Base-by-base conservation (phyloP, 2,329 filamentous ascomycete genomes). In the Verticillium tricorpus region DNA sequence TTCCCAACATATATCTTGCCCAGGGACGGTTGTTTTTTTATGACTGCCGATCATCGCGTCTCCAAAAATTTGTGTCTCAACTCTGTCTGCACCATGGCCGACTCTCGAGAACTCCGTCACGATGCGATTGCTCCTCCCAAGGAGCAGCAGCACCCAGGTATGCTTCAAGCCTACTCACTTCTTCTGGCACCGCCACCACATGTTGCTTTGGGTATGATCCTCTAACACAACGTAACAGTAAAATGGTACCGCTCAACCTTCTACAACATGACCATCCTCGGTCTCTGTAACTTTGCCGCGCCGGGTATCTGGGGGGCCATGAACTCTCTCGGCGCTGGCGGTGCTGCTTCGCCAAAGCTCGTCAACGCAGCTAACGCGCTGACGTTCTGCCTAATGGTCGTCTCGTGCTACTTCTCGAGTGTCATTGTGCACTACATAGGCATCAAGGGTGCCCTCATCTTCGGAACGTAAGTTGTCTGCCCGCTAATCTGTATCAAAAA, bases 241-340 rank as follows among this genome's bases (percentile, higher is more conserved):
- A 85, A 82, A 80, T 90, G 89, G 89, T 84, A 91, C 69, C 85
- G 87, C 31, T 89, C 87, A 1, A 90, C 89, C 0, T 88, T 89
- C 67, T 92, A 85, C 76, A 91, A 92, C 75, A 87, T 89, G 59
- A 83, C 87, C 35, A 84, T 92, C 45, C 82, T 92, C 1, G 89
- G 89, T 0, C 73, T 91, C 11, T 90, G 87, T 74, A 90, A 89
- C 69, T 85, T 92, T 64, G 78, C 86, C 1, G 88, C 89, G 0
- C 89, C 89, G 0, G 89, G 89, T 0, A 88, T 91, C 64, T 91
- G 89, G 89, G 83, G 81, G 14, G 88, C 87, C 8, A 89, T 91
- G 88, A 91, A 91, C 75, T 87, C 83, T 0, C 81, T 92, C 0
- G 89, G 89, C 11, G 89, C 87, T 1, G 89, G 89, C 57, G 89